Percentiles rank a stretch among this genome's conserved stretches.
Evolutionary conservation across 2,329 filamentous ascomycete genomes (phyloP).

Genomic region (Tolypocladium ophioglossoides): DNA sequence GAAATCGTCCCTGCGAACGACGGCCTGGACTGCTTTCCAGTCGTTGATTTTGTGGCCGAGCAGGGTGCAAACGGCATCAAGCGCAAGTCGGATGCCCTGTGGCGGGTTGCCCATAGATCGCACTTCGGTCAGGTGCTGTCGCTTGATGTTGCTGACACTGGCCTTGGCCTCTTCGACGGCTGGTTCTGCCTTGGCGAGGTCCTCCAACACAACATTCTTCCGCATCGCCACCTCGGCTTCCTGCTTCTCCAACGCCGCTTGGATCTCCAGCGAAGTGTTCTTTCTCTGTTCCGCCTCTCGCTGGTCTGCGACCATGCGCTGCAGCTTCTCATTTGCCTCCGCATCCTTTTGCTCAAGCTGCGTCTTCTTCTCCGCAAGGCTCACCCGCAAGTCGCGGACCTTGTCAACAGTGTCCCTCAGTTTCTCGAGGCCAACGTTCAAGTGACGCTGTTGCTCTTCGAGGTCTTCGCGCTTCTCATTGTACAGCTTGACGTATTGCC

Average conservation of each 20-base stretch:
- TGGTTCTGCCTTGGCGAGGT: constrained; percentile 84
- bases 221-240: constrained; percentile 78
- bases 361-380: constrained; percentile 86
- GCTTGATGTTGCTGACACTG: constrained; percentile 97
- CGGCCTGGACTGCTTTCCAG: constrained; percentile 84
- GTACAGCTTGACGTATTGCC: constrained; percentile 94
- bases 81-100: constrained; percentile 76
- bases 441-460: constrained; percentile 94
- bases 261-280: constrained; percentile 77
- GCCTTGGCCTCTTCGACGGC: constrained; percentile 88
- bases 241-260: constrained; percentile 77
- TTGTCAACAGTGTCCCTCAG: constrained; percentile 94
- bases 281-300: constrained; percentile 89
- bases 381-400: constrained; percentile 82
- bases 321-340: constrained; percentile 93
- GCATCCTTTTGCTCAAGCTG: constrained; percentile 89
- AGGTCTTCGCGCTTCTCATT: constrained; percentile 97
- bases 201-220: constrained; percentile 72
- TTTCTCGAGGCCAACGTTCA: constrained; percentile 97
- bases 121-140: constrained; percentile 93
- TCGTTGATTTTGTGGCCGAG: constrained; percentile 81
- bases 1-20: constrained; percentile 89
- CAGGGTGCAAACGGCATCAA: constrained; percentile 93
- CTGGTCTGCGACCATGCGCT: constrained; percentile 95
- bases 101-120: constrained; percentile 94